Evolutionary conservation across 306 rosid genomes (phyloP), one percentile per base, ranked within the genome.

Genomic region (Gastrolobium bilobum): DNA sequence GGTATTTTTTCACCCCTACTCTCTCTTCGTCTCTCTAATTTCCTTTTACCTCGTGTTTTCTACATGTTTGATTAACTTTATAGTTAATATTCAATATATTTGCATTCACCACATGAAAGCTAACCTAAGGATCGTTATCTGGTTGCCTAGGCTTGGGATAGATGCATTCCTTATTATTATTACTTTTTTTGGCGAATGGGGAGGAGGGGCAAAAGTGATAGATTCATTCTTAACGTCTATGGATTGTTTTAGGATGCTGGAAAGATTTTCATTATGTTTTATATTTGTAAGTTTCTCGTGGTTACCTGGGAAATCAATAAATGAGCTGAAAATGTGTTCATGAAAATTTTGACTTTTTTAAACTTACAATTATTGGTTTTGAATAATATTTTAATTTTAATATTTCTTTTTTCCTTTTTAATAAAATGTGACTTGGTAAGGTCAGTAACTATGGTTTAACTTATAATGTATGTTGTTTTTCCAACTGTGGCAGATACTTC

Each of bases 401-500:
- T 52, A 43, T 3, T 42, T 48, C 68, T 54, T 31, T 5, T 6
- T 8, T 35, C 30, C 44, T 53, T 30, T 29, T 59, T 52, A 29
- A 39, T 20, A 20, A 20, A 20, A 39, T 70, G 9, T 7, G 14
- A 29, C 48, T 53, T 60, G 48, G 77, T 50, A 60, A 69, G 37
- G 40, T 47, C 65, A 35, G 38, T 58, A 48, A 56, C 70, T 54
- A 40, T 81, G 44, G 43, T 78, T 62, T 60, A 68, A 73, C 80
- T 48, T 64, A 5, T 38, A 62, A 35, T 4, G 26, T 58, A 42
- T 61, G 57, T 51, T 52, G 76, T 65, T 43, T 87, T 54, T 64
- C 59, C 37, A 26, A 76, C 60, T 85, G 26, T 64, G 60, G 53
- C 91, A 93, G 98, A 87, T 91, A 85, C 98, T 93, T 73, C 98